Base-by-base conservation (phyloP, 352 stramenopile species). In the Phytophthora cactorum region DNA sequence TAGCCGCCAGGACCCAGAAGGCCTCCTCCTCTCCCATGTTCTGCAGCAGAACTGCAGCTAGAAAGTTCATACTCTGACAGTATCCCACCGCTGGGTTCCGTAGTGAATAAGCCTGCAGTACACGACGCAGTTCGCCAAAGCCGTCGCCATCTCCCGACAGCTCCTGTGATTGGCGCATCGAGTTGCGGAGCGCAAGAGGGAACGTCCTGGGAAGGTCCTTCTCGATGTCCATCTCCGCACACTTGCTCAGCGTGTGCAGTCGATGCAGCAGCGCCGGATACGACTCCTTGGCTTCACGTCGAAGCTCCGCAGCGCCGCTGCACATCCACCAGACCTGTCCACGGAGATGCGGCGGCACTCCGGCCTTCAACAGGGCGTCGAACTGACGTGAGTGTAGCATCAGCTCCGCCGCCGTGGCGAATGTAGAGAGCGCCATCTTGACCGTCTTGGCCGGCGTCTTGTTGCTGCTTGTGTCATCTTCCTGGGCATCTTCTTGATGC, bases 21-120 rank as follows among this genome's bases (percentile, higher is more conserved):
- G 86, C 81, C 51, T 96, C 86, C 43, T 96, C 87, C 66, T 97
- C 90, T 17, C 85, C 86, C 77, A 96, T 77, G 36, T 94, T 77
- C 36, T 93, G 80, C 38, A 97, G 63, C 66, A 96, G 59, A 38
- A 97, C 73, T 0, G 88, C 87, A 9, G 75, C 90, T 17, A 97
- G 44, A 52, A 95, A 95, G 65, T 96, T 97, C 86, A 97, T 94
- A 70, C 86, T 95, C 63, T 97, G 91, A 65, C 89, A 97, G 70
- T 97, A 97, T 2, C 90, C 91, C 9, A 97, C 77, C n/a, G 62
- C 57, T 2, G 89, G 87, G 36, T 97, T 96, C 4, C 89, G 78
- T 15, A 96, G 70, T 25, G 82, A 91, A 69, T 96, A 96, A 15
- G 91, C 90, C 64, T 93, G 83, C 2, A 97, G 63, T 25, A 97